A percentile compares a stretch with the other conserved stretches of the same genome.
Evolutionary conservation across 441 rosid species (phyloP).

Genomic region (Francoa sonchifolia): DNA sequence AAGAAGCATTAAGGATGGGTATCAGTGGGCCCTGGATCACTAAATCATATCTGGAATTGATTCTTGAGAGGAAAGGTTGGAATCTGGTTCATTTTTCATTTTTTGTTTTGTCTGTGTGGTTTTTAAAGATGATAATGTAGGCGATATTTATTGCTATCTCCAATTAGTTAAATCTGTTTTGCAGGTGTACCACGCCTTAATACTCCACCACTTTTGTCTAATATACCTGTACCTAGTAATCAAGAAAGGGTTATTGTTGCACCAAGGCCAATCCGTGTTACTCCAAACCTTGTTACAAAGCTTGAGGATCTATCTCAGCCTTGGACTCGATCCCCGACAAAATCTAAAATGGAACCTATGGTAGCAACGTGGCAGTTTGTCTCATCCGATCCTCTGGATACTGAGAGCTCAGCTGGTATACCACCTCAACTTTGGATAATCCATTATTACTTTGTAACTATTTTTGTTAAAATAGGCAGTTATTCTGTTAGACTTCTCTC

Average conservation of each 20-base stretch:
- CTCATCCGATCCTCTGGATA: conserved; percentile 40
- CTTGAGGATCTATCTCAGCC: conserved; percentile 94
- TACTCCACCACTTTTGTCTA: conserved; percentile 71
- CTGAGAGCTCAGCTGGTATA: conserved; percentile 57
- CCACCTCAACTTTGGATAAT: conserved; percentile 15
- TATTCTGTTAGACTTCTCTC: conserved; percentile 84
- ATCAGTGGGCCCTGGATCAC: conserved; percentile 87
- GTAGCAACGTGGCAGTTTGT: conserved; percentile 73
- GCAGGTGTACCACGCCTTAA: conserved; percentile 95
- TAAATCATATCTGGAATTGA: conserved; percentile 89
- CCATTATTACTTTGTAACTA: conserved; percentile 1
- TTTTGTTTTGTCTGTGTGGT: conserved; percentile 7
- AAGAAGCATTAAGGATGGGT: conserved; percentile 75
- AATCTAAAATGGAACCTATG: conserved; percentile 84
- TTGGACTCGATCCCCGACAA: conserved; percentile 99
- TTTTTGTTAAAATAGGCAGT: conserved; percentile 5
- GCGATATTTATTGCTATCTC: conserved; percentile 13
- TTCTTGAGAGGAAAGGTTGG: conserved; percentile 87
- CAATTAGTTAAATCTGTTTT: conserved; percentile 20
- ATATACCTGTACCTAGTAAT: conserved; percentile 27
- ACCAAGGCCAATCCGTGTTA: conserved; percentile 88
- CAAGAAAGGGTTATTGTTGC: conserved; percentile 74
- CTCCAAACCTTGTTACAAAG: conserved; percentile 54
- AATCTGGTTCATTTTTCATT: conserved; percentile 10
- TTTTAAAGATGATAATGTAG: conserved; percentile 7